phyloP scores from a whole-genome alignment of 768 basidiomycete genomes.

The Pleurotus citrinopileatus region DNA sequence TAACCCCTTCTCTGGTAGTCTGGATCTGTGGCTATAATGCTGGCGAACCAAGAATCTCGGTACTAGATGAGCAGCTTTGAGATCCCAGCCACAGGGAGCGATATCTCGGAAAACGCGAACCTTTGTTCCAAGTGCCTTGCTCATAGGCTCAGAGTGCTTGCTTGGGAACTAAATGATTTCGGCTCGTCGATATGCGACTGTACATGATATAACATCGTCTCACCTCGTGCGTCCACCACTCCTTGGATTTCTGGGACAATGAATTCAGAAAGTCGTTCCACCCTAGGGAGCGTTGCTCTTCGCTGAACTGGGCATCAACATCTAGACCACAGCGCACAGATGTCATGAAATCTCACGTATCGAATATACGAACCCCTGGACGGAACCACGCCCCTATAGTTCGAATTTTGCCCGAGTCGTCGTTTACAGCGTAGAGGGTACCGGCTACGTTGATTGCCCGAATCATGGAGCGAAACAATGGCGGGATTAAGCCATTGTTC shows the following conservation, averaged over 20 bases:
- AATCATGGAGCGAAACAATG: neutral
- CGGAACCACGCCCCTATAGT: neutral
- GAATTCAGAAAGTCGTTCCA: conserved; percentile 24
- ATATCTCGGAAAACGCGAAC: neutral
- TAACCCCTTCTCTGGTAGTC: neutral
- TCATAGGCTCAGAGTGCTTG: neutral
- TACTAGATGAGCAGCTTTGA: neutral
- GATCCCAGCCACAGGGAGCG: neutral
- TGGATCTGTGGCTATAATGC: neutral
- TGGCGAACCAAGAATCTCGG: neutral
- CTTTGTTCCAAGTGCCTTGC: neutral
- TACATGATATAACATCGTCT: neutral
- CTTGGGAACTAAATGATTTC: neutral
- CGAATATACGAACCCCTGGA: neutral
- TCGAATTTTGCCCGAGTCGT: neutral
- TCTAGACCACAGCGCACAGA: neutral
- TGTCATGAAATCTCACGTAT: neutral
- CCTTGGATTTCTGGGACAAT: conserved; percentile 14
- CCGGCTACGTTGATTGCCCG: neutral
- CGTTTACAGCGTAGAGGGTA: neutral
- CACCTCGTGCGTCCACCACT: conserved; percentile 30
- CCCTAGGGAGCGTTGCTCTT: conserved; percentile 24
- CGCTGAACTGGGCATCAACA: conserved; percentile 9
- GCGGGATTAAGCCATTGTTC: neutral
- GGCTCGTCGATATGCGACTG: too few species aligned